phyloP scores from a whole-genome alignment of 495 filamentous ascomycete genomes.

The Lasiosphaeria miniovina region DNA sequence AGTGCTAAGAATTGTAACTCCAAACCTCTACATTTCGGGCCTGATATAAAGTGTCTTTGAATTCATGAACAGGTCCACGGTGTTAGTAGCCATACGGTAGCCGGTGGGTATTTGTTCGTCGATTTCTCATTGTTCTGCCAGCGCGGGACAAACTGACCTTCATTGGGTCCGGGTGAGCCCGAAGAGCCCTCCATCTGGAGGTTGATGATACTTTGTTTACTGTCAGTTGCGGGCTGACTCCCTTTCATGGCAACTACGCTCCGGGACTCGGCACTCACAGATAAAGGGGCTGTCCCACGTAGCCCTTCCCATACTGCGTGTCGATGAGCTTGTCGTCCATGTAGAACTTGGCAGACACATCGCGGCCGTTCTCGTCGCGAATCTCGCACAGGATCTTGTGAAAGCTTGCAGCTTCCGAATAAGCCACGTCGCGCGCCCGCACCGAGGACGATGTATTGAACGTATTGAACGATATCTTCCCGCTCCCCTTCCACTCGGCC shows the following conservation, averaged over 20 bases:
- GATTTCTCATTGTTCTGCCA: too few species aligned
- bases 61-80: not conserved
- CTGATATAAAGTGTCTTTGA: slow-evolving; percentile 40
- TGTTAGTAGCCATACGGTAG: too few species aligned
- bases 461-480: slow-evolving; percentile 59
- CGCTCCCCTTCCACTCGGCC: slow-evolving; percentile 62
- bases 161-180: slow-evolving; percentile 43
- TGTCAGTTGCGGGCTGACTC: too few species aligned
- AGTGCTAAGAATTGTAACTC: slow-evolving; percentile 28
- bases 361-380: slow-evolving; percentile 50
- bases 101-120: too few species aligned
- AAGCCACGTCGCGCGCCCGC: slow-evolving; percentile 45
- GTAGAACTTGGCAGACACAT: slow-evolving; percentile 52
- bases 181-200: slow-evolving; percentile 51
- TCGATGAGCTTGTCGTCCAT: slow-evolving; percentile 49
- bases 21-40: slow-evolving; percentile 39
- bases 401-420: slow-evolving; percentile 45
- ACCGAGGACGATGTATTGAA: slow-evolving; percentile 55
- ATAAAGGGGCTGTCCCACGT: slow-evolving; percentile 48
- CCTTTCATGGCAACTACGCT: not conserved
- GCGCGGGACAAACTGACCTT: slow-evolving; percentile 28
- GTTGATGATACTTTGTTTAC: slow-evolving; percentile 40
- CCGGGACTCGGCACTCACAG: slow-evolving; percentile 31
- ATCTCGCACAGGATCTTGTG: slow-evolving; percentile 52
- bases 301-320: slow-evolving; percentile 51